Base-by-base conservation (phyloP, 192 early-diverging fungal genomes). In the Radiomyces spectabilis region DNA sequence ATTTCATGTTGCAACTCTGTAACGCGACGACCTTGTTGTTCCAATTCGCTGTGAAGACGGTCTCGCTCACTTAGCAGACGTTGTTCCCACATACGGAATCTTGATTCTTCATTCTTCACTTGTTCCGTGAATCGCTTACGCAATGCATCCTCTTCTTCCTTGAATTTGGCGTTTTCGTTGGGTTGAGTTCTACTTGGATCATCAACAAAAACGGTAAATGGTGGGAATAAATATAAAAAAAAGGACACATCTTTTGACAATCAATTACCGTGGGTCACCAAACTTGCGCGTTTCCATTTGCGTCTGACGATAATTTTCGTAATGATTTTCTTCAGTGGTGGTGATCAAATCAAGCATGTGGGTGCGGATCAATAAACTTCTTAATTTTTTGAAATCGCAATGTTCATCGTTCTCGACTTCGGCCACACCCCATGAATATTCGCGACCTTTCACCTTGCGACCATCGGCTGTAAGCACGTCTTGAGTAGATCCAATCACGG, bases 341-440 rank as follows among this genome's bases (percentile, higher is more conserved):
- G 77, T 73, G 63, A 98, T 91, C 47, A 98, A 76, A 65, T 96
- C 94, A 53, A 95, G 77, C 95, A 98, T 95, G 66, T 98, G 94
- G n/a, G 91, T 94, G 56, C 95, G 85, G 69, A 99, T 93, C 46
- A 99, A 82, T 43, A 99, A 76, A 75, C 92, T 89, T 53, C 96
- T 86, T 34, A 99, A 81, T 75, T 97, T 97, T 69, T 86, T 91
- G 72, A 97, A 97, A 68, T 97, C 95, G 75, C 93, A 97, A 74
- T 97, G 96, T 49, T 82, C 79, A 72, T 99, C 96, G 69, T 97
- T 99, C 68, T 99, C 96, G 15, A 99, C 96, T 80, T 99, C 94
- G 21, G 92, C 94, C 54, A 95, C 93, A 65, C 96, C 96, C 96
- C 96, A 99, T 18, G 89, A 85, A 74, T 97, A 99, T 72, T 95